Evolutionary conservation across 2,329 filamentous ascomycete genomes (phyloP).

Genomic region (Cryphonectria carpinicola): DNA sequence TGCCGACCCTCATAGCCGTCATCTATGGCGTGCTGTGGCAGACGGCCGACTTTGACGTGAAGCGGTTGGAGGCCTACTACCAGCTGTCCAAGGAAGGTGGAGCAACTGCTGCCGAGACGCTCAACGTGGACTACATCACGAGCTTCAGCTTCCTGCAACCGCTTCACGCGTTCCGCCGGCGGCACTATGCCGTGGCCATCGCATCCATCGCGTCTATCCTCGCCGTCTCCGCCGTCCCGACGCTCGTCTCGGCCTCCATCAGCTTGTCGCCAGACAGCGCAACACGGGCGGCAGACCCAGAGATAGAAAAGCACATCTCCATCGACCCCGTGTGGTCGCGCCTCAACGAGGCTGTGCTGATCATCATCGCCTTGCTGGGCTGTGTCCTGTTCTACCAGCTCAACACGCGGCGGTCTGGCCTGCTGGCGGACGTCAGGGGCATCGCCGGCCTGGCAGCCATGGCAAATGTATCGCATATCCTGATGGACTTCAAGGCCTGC

Average conservation of each 20-base stretch:
- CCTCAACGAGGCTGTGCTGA: slow-evolving; percentile 59
- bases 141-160: slow-evolving; percentile 69
- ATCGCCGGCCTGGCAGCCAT: slow-evolving; percentile 76
- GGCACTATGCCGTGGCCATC: slow-evolving; percentile 70
- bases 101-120: slow-evolving; percentile 65
- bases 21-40: slow-evolving; percentile 69
- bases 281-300: slow-evolving; percentile 46
- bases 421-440: slow-evolving; percentile 70
- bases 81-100: slow-evolving; percentile 65
- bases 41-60: slow-evolving; percentile 67
- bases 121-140: slow-evolving; percentile 77
- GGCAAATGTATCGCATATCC: slow-evolving; percentile 65
- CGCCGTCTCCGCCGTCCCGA: slow-evolving; percentile 70
- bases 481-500: slow-evolving; percentile 68
- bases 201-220: slow-evolving; percentile 68
- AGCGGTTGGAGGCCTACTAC: slow-evolving; percentile 68
- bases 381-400: slow-evolving; percentile 63
- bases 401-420: slow-evolving; percentile 64
- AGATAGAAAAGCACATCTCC: slow-evolving; percentile 55
- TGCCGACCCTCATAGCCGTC: slow-evolving; percentile 64
- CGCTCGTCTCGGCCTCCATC: slow-evolving; percentile 67
- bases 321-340: slow-evolving; percentile 65
- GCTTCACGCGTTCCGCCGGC: slow-evolving; percentile 61
- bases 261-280: slow-evolving; percentile 57
- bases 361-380: slow-evolving; percentile 62